Conservation (phyloP, 2,329 filamentous ascomycete genomes). For the Emmonsia crescens region DNA sequence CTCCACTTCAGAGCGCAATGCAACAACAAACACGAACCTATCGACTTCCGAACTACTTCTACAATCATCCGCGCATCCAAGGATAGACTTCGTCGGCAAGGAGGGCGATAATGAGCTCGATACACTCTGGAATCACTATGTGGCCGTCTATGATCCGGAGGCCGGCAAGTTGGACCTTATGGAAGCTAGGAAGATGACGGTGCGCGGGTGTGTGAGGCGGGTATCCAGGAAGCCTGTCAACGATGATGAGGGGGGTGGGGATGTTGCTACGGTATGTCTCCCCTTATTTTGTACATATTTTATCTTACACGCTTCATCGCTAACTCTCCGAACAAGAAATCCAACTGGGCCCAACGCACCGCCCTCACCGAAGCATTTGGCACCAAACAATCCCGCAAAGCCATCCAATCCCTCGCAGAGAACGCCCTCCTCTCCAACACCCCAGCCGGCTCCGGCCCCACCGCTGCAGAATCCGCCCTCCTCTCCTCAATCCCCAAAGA, state of each 20-base stretch:
- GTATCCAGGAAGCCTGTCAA: constrained; percentile 14
- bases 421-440: constrained; percentile 36
- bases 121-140: constrained; percentile 47
- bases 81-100: constrained; percentile 48
- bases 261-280: constrained; percentile 5
- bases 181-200: constrained; percentile 43
- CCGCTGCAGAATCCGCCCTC: constrained; percentile 33
- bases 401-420: constrained; percentile 37
- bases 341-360: constrained; percentile 29
- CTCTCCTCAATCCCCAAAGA: constrained; percentile 32
- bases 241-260: constrained; percentile 20
- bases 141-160: constrained; percentile 49
- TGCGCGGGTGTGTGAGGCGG: constrained; percentile 39
- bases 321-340: constrained; percentile 17
- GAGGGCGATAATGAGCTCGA: constrained; percentile 41
- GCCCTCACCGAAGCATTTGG: constrained; percentile 41
- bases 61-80: constrained; percentile 50
- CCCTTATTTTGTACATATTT: background rate
- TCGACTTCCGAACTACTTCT: constrained; percentile 43
- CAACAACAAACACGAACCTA: constrained; percentile 27
- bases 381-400: constrained; percentile 41
- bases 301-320: background rate
- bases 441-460: constrained; percentile 22
- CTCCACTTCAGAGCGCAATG: constrained; percentile 15
- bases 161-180: constrained; percentile 44